phyloP scores from a whole-genome alignment of 805 yeast genomes.

The Priceomyces castillae region DNA sequence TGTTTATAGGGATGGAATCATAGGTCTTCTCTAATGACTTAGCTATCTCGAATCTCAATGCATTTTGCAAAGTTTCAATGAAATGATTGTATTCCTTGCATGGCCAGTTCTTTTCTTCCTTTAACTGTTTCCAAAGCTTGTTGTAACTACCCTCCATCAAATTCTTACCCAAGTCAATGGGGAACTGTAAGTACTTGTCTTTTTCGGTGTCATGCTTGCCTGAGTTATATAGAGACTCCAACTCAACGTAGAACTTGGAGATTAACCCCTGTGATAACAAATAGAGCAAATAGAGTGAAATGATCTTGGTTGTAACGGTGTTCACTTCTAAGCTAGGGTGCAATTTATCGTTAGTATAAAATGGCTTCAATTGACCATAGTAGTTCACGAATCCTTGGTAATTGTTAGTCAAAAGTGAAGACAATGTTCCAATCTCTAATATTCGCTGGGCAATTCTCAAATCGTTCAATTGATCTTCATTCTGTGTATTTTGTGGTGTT shows the following conservation, averaged over 20 bases:
- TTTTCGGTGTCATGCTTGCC: conserved; percentile 59
- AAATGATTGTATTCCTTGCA: conserved; percentile 76
- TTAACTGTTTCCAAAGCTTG: conserved; percentile 78
- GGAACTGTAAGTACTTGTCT: conserved; percentile 68
- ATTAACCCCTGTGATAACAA: conserved; percentile 80
- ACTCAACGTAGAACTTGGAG: conserved; percentile 85
- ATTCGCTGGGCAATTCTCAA: conserved; percentile 76
- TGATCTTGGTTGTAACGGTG: conserved; percentile 54
- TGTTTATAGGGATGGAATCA: conserved; percentile 69
- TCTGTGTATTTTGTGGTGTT: conserved; percentile 27
- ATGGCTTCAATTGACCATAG: conserved; percentile 72
- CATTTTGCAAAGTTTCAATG: conserved; percentile 68
- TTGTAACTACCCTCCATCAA: conserved; percentile 96
- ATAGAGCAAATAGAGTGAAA: conserved; percentile 72
- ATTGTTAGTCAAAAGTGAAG: conserved; percentile 63
- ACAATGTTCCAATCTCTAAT: conserved; percentile 83
- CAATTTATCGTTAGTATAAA: conserved; percentile 50
- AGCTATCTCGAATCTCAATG: conserved; percentile 85
- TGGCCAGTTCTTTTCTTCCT: conserved; percentile 53
- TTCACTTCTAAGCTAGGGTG: conserved; percentile 39
- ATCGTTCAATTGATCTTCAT: conserved; percentile 54
- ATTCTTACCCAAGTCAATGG: conserved; percentile 87
- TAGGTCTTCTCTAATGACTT: conserved; percentile 80
- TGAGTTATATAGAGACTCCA: conserved; percentile 64
- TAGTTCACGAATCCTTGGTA: conserved; percentile 68